These are phyloP conservation scores for Toxicodendron radicans DNA, from an alignment of 345 rosid genomes.

Conservation along the genomic window DNA sequence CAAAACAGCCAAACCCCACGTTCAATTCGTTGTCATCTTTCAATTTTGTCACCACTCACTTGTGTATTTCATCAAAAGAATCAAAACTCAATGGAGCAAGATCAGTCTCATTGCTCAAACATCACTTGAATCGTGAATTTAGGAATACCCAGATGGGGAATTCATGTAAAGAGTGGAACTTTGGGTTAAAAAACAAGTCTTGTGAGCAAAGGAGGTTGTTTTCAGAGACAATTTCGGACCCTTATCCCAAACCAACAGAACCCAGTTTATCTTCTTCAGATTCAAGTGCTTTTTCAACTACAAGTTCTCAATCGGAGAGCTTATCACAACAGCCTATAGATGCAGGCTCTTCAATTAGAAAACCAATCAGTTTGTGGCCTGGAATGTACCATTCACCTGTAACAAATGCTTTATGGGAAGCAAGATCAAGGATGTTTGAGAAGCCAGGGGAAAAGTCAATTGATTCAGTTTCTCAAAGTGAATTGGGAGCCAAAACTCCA, in stretches of 20 bases:
- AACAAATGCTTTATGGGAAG: constrained; percentile 91
- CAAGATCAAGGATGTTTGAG: constrained; percentile 67
- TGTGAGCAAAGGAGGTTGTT: constrained; percentile 22
- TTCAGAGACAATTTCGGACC: constrained; percentile 27
- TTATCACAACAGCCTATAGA: constrained; percentile 42
- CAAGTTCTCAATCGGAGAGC: constrained; percentile 12
- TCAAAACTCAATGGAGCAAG: constrained; percentile 11
- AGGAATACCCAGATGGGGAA: constrained; percentile 13
- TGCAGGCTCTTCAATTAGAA: constrained; percentile 78
- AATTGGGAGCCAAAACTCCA: constrained; percentile 50
- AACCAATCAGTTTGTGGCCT: constrained; percentile 89
- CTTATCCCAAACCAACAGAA: constrained; percentile 7
- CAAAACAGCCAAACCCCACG: background rate
- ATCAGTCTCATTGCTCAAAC: background rate
- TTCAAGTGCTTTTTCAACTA: background rate
- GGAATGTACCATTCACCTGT: constrained; percentile 96
- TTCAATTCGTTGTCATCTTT: background rate
- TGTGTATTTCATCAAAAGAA: constrained; percentile 6
- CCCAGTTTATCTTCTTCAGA: constrained; percentile 9
- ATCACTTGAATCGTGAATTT: background rate
- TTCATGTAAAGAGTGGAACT: constrained; percentile 12
- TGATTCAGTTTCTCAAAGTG: constrained; percentile 27
- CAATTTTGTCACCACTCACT: background rate
- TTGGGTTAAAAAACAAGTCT: background rate
- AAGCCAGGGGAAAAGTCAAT: constrained; percentile 22